phyloP scores from a whole-genome alignment of 805 yeast species.

The Huiozyma naganishii region DNA sequence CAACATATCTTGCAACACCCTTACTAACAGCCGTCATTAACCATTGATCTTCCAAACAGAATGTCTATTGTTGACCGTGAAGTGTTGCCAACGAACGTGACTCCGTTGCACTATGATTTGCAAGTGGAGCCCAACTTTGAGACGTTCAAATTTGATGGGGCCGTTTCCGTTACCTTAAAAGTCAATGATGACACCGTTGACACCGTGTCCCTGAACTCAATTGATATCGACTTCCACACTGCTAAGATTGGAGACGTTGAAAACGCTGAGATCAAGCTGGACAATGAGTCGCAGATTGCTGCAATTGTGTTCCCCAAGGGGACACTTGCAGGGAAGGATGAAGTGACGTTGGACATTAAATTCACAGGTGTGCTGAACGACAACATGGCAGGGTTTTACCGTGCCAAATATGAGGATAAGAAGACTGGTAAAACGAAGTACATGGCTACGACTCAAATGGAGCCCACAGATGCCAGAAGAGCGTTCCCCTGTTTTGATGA shows the following conservation, averaged over 20 bases:
- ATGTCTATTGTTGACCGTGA: conserved; percentile 21
- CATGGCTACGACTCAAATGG: conserved; percentile 36
- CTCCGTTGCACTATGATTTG: conserved; percentile 64
- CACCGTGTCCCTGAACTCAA: conserved; percentile 44
- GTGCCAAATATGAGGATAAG: conserved; percentile 47
- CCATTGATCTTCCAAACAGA: too few species aligned
- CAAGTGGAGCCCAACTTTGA: conserved; percentile 50
- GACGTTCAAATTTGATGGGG: conserved; percentile 49
- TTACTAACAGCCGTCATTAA: too few species aligned
- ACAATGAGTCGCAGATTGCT: conserved; percentile 51
- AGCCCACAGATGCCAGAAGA: conserved; percentile 66
- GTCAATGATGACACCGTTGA: conserved; percentile 37
- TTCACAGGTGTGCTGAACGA: conserved; percentile 59
- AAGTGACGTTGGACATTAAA: conserved; percentile 36
- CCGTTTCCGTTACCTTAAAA: conserved; percentile 40
- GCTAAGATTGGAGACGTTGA: conserved; percentile 32
- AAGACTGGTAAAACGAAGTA: conserved; percentile 19
- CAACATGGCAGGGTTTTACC: conserved; percentile 61
- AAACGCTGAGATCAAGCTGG: conserved; percentile 33
- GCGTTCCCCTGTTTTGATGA: conserved; percentile 74
- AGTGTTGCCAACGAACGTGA: conserved; percentile 49
- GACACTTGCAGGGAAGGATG: conserved; percentile 23
- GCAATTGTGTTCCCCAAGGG: conserved; percentile 43
- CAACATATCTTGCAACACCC: too few species aligned
- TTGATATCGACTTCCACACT: conserved; percentile 53